These are phyloP conservation scores for Dendrobium chrysotoxum DNA, from an alignment of 106 monocot genomes.

Conservation along the genomic window DNA sequence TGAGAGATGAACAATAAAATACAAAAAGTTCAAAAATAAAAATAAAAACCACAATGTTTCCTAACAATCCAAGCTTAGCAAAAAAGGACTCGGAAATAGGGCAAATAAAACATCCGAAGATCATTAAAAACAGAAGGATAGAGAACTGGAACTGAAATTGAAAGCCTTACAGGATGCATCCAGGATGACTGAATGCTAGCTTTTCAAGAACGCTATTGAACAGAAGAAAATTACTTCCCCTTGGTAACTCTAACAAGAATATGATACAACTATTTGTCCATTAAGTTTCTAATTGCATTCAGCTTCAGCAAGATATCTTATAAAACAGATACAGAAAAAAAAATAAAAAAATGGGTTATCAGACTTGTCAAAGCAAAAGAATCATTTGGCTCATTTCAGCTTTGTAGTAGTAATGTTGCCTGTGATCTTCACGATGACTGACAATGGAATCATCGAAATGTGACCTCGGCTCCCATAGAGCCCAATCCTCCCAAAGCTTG, in stretches of 20 bases:
- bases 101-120: too few species aligned
- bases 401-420: slow-evolving; percentile 15
- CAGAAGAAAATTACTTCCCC: too few species aligned
- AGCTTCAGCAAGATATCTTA: background rate
- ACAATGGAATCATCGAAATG: slow-evolving; percentile 44
- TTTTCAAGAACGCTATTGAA: too few species aligned
- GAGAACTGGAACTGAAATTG: too few species aligned
- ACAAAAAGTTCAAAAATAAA: too few species aligned
- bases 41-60: too few species aligned
- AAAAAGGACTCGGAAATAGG: too few species aligned
- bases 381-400: slow-evolving; percentile 10
- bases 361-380: background rate
- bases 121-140: too few species aligned
- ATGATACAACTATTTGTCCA: background rate
- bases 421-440: slow-evolving; percentile 61
- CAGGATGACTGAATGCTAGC: too few species aligned
- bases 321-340: background rate
- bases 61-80: too few species aligned
- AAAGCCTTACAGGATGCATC: too few species aligned
- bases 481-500: slow-evolving; percentile 77
- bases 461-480: slow-evolving; percentile 79
- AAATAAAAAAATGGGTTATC: slow-evolving; percentile 23
- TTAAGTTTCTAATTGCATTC: background rate
- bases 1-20: too few species aligned
- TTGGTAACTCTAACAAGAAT: background rate